Evolutionary conservation across 179 eudicot genomes (phyloP), one percentile per base, ranked within the genome.

Genomic region (Spinacia oleracea): DNA sequence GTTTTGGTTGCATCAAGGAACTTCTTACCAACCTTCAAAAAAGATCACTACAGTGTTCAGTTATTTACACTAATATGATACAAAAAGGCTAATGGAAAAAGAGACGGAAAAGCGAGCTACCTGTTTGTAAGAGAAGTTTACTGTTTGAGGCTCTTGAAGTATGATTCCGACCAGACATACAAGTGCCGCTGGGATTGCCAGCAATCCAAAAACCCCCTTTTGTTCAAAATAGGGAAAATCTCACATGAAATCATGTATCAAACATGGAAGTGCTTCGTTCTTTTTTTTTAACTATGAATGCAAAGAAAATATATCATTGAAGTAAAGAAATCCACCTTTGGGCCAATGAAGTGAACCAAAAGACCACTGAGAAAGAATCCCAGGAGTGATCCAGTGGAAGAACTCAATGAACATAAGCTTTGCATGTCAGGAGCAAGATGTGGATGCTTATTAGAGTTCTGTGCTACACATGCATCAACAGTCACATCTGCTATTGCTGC

Each of bases 401-500:
- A 81, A 79, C 97, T 92, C 48, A 94, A 79, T 11, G 91, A 80
- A 69, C 98, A 94, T 78, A 94, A 85, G 84, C 96, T 92, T 86
- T 94, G 97, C 96, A 94, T 85, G 84, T 92, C 96, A 68, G 98
- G 84, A 35, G 96, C 98, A 69, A 92, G 88, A 35, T 80, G 87
- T 45, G 84, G 89, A 86, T 86, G 90, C 75, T 66, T 83, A 74
- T 90, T 89, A 76, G 92, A 91, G 68, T 87, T 91, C 83, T 92
- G 89, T 56, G 97, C 98, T 67, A 94, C 98, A 82, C 97, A 94
- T 42, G 98, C 98, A 83, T 94, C 98, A 31, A 94, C 83, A 11
- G 97, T 91, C 67, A 94, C 98, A 86, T 94, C 98, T 65, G 97
- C 91, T 83, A 94, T 92, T 25, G 98, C 98, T 68, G 84, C 91